These are phyloP conservation scores for Echium plantagineum DNA, from an alignment of 257 asterid species.

Conservation along the genomic window DNA sequence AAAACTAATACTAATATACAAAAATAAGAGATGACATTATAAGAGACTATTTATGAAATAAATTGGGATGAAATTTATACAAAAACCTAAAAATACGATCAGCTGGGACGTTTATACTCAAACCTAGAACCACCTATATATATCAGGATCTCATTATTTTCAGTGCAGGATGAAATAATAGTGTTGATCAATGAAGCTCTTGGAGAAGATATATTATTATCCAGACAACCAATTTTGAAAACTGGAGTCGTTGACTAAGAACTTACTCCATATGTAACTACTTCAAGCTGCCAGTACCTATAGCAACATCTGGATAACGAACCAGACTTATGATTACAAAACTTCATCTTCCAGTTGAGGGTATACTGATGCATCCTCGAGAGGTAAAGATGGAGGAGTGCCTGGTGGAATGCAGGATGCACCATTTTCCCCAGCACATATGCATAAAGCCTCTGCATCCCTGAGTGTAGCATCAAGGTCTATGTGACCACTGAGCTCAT, in stretches of 20 bases:
- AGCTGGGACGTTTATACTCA: too few species aligned
- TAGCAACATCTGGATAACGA: not conserved
- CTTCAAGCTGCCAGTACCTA: not conserved
- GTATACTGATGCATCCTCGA: conserved; percentile 44
- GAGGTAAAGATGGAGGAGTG: conserved; percentile 88
- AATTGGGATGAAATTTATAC: too few species aligned
- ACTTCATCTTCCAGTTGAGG: conserved; percentile 67
- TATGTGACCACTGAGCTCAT: conserved; percentile 78
- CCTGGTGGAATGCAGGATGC: conserved; percentile 90
- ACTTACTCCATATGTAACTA: not conserved
- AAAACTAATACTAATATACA: too few species aligned
- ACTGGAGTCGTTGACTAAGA: not conserved
- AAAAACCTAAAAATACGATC: too few species aligned
- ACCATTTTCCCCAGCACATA: conserved; percentile 94
- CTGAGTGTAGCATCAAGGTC: conserved; percentile 73
- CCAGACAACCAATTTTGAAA: not conserved
- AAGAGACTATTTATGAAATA: too few species aligned
- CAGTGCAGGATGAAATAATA: too few species aligned
- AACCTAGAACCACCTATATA: too few species aligned
- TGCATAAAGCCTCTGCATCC: conserved; percentile 88
- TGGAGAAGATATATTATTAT: too few species aligned
- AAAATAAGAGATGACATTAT: too few species aligned
- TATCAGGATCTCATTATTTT: too few species aligned
- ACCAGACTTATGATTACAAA: conserved; percentile 1
- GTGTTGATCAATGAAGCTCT: not conserved